Evolutionary conservation across 352 stramenopile species (phyloP).

Genomic region (Phytophthora podocarpi): DNA sequence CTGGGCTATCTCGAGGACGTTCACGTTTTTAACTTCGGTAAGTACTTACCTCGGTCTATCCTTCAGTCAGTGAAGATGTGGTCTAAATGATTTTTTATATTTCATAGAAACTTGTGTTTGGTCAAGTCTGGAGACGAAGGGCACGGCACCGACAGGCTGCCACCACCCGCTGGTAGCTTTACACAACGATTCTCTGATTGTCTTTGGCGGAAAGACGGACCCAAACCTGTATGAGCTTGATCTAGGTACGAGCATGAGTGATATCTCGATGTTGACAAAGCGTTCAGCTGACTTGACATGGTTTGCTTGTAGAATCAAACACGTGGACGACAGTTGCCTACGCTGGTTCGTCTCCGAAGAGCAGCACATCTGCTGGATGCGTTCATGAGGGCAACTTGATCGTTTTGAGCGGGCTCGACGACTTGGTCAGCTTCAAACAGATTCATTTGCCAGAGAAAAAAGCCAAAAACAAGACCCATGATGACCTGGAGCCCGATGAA

Average conservation of each 20-base stretch:
- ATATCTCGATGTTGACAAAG: background rate
- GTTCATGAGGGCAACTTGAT: constrained; percentile 92
- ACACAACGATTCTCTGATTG: constrained; percentile 92
- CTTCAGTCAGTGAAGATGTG: background rate
- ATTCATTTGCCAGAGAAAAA: constrained; percentile 86
- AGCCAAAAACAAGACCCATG: constrained; percentile 56
- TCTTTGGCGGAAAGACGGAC: constrained; percentile 94
- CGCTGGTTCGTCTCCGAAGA: constrained; percentile 72
- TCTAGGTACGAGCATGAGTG: constrained; percentile 43
- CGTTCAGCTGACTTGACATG: background rate
- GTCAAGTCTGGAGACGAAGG: constrained; percentile 91
- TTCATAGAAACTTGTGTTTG: constrained; percentile 76
- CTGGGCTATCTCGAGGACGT: constrained; percentile 95
- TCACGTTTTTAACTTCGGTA: constrained; percentile 96
- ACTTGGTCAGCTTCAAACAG: constrained; percentile 91
- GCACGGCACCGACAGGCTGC: constrained; percentile 88
- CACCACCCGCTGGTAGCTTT: constrained; percentile 95
- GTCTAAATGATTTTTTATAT: background rate
- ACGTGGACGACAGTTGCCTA: constrained; percentile 67
- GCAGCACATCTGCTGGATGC: constrained; percentile 92
- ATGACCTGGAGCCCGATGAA: constrained; percentile 14
- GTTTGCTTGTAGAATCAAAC: constrained; percentile 52
- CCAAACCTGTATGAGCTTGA: constrained; percentile 96
- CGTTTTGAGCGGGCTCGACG: constrained; percentile 95
- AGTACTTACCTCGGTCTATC: background rate